These are phyloP conservation scores for Globisporangium uncinulatum DNA, from an alignment of 352 stramenopile species.

Conservation along the genomic window DNA sequence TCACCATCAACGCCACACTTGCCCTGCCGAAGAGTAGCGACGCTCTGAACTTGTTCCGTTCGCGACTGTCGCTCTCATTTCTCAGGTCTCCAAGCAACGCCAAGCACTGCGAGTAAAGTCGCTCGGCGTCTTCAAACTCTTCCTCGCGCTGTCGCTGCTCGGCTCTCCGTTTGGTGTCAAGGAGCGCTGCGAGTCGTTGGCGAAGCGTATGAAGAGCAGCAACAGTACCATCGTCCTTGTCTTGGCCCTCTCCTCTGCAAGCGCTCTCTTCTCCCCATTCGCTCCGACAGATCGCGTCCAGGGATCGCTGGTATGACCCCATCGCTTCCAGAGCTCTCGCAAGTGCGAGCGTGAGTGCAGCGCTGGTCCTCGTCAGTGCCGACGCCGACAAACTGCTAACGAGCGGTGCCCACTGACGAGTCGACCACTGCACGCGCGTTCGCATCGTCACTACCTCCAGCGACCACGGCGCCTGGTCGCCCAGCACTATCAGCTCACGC, in stretches of 20 bases:
- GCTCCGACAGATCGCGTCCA: conserved; percentile 3
- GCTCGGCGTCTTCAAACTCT: conserved; percentile 13
- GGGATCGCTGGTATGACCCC: conserved; percentile 18
- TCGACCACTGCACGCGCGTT: conserved; percentile 14
- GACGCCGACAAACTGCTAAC: conserved; percentile 15
- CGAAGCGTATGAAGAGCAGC: conserved; percentile 2
- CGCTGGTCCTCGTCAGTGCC: conserved; percentile 9
- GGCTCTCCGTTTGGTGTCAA: conserved; percentile 14
- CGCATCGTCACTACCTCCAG: conserved; percentile 15
- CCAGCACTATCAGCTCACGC: conserved; percentile 16
- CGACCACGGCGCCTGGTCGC: conserved; percentile 18
- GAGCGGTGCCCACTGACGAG: conserved; percentile 16
- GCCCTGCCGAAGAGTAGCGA: conserved; percentile 18
- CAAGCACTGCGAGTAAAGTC: conserved; percentile 20
- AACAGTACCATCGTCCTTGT: neutral
- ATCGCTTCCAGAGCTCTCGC: conserved; percentile 17
- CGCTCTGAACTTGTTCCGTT: conserved; percentile 12
- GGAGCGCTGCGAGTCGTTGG: conserved; percentile 10
- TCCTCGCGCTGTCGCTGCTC: conserved; percentile 14
- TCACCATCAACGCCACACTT: conserved; percentile 13
- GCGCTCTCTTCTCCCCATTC: neutral
- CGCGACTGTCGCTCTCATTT: neutral
- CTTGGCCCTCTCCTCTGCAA: neutral
- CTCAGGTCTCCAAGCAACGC: conserved; percentile 7
- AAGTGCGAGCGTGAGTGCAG: conserved; percentile 19